phyloP scores from a whole-genome alignment of 441 rosid species.

The Croton setiger region DNA sequence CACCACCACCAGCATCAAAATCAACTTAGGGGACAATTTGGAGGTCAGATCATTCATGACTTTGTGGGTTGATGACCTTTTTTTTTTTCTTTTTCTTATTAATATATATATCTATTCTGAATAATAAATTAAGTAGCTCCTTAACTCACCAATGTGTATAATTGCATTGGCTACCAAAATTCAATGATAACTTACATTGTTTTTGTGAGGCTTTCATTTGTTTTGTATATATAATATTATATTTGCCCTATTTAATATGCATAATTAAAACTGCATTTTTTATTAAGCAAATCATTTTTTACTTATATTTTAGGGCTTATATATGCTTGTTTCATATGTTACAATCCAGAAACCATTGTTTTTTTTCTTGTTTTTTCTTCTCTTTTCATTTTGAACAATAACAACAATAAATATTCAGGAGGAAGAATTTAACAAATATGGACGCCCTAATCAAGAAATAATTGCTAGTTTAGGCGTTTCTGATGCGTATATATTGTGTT shows the following conservation, averaged over 20 bases:
- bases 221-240: neutral
- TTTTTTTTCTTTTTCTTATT: neutral
- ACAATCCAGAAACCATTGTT: no score
- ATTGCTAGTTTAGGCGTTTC: no score
- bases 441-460: no score
- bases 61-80: slow-evolving; percentile 37
- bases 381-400: no score
- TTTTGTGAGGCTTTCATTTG: neutral
- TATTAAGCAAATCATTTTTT: no score
- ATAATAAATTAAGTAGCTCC: neutral
- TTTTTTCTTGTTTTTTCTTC: no score
- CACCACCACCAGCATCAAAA: slow-evolving; percentile 39
- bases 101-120: neutral
- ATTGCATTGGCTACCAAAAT: slow-evolving; percentile 10
- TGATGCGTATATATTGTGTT: no score
- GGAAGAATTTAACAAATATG: no score
- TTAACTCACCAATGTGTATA: slow-evolving; percentile 9
- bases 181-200: neutral
- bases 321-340: no score
- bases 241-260: neutral
- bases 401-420: no score
- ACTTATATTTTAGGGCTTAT: no score
- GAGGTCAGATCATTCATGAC: slow-evolving; percentile 53
- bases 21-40: slow-evolving; percentile 40
- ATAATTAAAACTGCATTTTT: neutral